phyloP scores from a whole-genome alignment of 208 protist species.

The Naegleria lovaniensis region DNA sequence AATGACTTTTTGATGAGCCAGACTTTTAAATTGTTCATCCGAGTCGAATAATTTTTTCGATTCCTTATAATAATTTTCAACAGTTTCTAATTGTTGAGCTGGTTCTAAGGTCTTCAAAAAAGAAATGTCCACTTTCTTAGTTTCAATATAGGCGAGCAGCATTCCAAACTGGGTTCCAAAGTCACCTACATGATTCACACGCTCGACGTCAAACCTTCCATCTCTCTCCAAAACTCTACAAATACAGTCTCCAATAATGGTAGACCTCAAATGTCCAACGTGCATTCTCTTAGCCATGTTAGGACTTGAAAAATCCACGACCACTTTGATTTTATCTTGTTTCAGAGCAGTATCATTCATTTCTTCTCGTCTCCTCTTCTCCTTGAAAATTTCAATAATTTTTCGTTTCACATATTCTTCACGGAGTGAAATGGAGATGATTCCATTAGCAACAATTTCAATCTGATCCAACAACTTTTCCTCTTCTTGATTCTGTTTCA shows the following conservation, averaged over 20 bases:
- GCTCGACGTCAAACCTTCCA: constrained; percentile 60
- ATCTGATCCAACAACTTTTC: not conserved
- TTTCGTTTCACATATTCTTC: constrained; percentile 22
- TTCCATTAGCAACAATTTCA: not conserved
- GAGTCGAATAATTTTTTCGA: constrained; percentile 87
- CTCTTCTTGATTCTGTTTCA: not conserved
- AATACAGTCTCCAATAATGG: constrained; percentile 94
- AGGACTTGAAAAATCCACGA: constrained; percentile 93
- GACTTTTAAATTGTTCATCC: constrained; percentile 80
- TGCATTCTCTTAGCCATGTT: constrained; percentile 99
- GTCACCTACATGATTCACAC: constrained; percentile 96
- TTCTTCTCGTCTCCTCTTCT: too few relatives aligned
- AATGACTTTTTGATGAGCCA: constrained; percentile 64
- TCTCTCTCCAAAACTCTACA: constrained; percentile 81
- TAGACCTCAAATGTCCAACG: constrained; percentile 94
- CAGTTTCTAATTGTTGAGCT: constrained; percentile 52
- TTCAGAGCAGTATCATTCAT: not conserved
- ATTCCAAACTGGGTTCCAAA: constrained; percentile 98
- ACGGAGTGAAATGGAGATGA: not conserved
- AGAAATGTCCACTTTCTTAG: constrained; percentile 77
- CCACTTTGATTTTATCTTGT: constrained; percentile 44
- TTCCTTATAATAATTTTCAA: constrained; percentile 81
- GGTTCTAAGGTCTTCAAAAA: constrained; percentile 74
- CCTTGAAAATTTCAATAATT: not conserved
- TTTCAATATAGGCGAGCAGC: constrained; percentile 84